phyloP scores from a whole-genome alignment of 129 eudicot genomes.

The Lactuca saligna region DNA sequence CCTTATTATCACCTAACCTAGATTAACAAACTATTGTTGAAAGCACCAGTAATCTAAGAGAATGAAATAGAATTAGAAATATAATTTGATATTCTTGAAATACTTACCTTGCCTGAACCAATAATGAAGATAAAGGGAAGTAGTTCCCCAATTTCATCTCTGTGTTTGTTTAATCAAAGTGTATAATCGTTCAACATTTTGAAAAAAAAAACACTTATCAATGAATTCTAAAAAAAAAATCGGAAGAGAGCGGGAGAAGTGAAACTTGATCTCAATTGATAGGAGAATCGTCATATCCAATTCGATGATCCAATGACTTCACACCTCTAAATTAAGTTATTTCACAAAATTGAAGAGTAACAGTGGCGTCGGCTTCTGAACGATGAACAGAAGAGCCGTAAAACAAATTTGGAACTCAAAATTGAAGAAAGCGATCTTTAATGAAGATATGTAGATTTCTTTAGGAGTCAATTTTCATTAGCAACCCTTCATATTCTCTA shows the following conservation, averaged over 20 bases:
- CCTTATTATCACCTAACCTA: conserved; percentile 75
- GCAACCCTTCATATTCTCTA: too few species aligned
- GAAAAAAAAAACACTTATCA: too few species aligned
- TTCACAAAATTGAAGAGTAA: conserved; percentile 47
- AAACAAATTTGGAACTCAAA: conserved; percentile 15
- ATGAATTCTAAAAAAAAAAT: not conserved
- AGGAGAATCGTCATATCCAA: conserved; percentile 64
- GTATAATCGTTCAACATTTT: conserved; percentile 29
- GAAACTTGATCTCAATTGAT: conserved; percentile 63
- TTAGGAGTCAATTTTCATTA: too few species aligned
- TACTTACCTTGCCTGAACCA: too few species aligned
- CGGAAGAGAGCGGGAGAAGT: not conserved
- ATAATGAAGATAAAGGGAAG: too few species aligned
- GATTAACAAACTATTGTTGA: conserved; percentile 6
- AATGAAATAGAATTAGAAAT: not conserved
- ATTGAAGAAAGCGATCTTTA: not conserved
- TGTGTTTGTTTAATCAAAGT: conserved; percentile 88
- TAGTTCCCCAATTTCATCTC: conserved; percentile 77
- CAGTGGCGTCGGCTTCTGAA: conserved; percentile 29
- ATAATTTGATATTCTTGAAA: not conserved
- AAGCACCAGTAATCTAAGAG: not conserved
- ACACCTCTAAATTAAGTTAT: conserved; percentile 83
- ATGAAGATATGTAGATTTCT: too few species aligned
- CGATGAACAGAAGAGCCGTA: conserved; percentile 12
- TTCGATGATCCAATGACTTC: conserved; percentile 68